Percentiles rank a stretch among this genome's conserved stretches.
phyloP scores from a whole-genome alignment of 2,329 filamentous ascomycete genomes.

The Teratosphaeria gauchensis region DNA sequence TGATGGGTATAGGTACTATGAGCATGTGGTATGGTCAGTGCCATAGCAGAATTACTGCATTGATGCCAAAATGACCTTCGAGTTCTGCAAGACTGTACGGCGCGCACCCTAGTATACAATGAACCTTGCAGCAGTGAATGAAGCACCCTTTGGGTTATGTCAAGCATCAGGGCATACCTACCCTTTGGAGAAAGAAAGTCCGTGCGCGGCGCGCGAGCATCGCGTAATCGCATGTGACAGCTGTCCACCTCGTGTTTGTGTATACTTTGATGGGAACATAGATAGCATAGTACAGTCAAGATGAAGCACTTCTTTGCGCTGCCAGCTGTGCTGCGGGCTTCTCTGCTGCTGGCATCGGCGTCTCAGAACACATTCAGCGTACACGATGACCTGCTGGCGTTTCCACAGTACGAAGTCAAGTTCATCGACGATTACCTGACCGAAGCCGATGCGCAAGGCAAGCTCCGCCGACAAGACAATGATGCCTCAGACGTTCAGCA shows the following conservation, averaged over 20 bases:
- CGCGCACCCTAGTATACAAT: too few species aligned
- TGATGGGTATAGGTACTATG: too few species aligned
- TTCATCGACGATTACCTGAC: constrained; percentile 61
- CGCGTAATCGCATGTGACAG: background rate
- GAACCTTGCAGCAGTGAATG: too few species aligned
- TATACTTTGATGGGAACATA: background rate
- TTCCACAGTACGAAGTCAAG: constrained; percentile 74
- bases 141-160: too few species aligned
- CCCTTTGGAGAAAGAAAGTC: background rate
- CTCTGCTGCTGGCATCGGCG: constrained; percentile 40
- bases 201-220: background rate
- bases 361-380: constrained; percentile 62
- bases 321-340: constrained; percentile 37
- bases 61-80: too few species aligned
- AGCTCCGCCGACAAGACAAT: constrained; percentile 35
- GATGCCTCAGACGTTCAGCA: constrained; percentile 11
- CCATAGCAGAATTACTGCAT: too few species aligned
- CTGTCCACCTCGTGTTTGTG: background rate
- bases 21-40: too few species aligned
- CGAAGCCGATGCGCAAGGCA: constrained; percentile 56
- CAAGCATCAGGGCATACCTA: background rate
- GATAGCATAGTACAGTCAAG: background rate
- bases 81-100: too few species aligned
- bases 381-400: constrained; percentile 77
- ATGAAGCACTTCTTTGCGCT: constrained; percentile 42